These are phyloP conservation scores for Hydrangea macrophylla DNA, from an alignment of 148 eudicot genomes.

Conservation along the genomic window DNA sequence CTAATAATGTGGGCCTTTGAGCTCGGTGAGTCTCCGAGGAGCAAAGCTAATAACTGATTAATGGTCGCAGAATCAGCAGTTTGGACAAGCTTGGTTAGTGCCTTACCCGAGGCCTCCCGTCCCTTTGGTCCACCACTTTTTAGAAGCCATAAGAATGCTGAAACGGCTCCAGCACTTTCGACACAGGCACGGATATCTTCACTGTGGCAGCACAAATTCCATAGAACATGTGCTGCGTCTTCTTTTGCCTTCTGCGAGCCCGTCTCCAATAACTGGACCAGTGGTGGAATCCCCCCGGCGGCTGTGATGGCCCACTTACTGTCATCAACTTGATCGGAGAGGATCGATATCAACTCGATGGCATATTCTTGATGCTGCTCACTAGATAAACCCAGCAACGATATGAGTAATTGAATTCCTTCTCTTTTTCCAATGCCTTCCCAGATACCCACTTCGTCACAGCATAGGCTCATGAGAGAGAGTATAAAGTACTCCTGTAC, in stretches of 20 bases:
- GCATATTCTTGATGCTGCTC: slow-evolving; percentile 88
- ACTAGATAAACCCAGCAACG: slow-evolving; percentile 65
- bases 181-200: slow-evolving; percentile 80
- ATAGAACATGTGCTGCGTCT: slow-evolving; percentile 58
- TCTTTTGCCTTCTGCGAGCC: slow-evolving; percentile 80
- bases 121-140: slow-evolving; percentile 66
- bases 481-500: slow-evolving; percentile 60
- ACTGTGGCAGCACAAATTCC: slow-evolving; percentile 73
- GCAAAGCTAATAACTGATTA: slow-evolving; percentile 74
- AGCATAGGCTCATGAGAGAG: slow-evolving; percentile 61
- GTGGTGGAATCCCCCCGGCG: slow-evolving; percentile 89
- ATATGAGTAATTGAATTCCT: slow-evolving; percentile 75
- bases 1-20: slow-evolving; percentile 53
- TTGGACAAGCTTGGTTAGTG: slow-evolving; percentile 54
- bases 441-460: slow-evolving; percentile 57
- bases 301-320: slow-evolving; percentile 97
- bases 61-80: slow-evolving; percentile 60
- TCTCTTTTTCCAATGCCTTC: slow-evolving; percentile 74
- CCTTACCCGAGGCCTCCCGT: slow-evolving; percentile 68
- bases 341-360: slow-evolving; percentile 54
- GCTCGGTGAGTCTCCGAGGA: slow-evolving; percentile 60
- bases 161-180: slow-evolving; percentile 81
- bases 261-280: slow-evolving; percentile 65
- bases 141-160: slow-evolving; percentile 73
- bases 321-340: slow-evolving; percentile 69